Evolutionary conservation across 768 basidiomycete genomes (phyloP).

Genomic region (Podaxis sp.): DNA sequence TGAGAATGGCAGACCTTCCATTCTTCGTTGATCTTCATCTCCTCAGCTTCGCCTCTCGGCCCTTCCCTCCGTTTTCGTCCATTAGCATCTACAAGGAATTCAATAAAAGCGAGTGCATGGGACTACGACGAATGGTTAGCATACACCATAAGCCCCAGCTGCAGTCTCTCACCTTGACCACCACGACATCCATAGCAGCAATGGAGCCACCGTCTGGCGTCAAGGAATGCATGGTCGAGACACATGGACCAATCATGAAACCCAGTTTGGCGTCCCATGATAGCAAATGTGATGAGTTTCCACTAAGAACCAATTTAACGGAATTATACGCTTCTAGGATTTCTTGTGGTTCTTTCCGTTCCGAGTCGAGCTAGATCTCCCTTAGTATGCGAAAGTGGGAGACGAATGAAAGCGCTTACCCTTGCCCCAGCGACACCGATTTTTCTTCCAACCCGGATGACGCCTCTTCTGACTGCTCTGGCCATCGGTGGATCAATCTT

Average conservation of each 20-base stretch:
- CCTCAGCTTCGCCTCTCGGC: conserved; percentile 71
- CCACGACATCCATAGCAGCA: conserved; percentile 68
- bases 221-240: conserved; percentile 78
- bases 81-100: conserved; percentile 51
- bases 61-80: conserved; percentile 54
- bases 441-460: conserved; percentile 79
- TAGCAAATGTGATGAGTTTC: conserved; percentile 85
- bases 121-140: conserved; percentile 34
- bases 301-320: conserved; percentile 64
- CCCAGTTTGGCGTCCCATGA: conserved; percentile 91
- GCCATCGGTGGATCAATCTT: conserved; percentile 71
- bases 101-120: conserved; percentile 80
- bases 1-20: conserved; percentile 63
- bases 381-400: not conserved
- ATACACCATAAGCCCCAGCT: too few species aligned
- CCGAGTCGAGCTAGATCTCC: conserved; percentile 56
- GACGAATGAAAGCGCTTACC: conserved; percentile 46
- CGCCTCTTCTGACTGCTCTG: conserved; percentile 65
- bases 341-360: conserved; percentile 76
- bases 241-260: conserved; percentile 61
- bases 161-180: conserved; percentile 53
- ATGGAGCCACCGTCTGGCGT: conserved; percentile 81
- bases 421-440: conserved; percentile 76
- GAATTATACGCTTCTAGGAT: conserved; percentile 78
- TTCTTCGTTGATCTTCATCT: conserved; percentile 51